These are phyloP conservation scores for Taphrina sp. DNA, from an alignment of 1,139 yeast genomes.

Conservation along the genomic window DNA sequence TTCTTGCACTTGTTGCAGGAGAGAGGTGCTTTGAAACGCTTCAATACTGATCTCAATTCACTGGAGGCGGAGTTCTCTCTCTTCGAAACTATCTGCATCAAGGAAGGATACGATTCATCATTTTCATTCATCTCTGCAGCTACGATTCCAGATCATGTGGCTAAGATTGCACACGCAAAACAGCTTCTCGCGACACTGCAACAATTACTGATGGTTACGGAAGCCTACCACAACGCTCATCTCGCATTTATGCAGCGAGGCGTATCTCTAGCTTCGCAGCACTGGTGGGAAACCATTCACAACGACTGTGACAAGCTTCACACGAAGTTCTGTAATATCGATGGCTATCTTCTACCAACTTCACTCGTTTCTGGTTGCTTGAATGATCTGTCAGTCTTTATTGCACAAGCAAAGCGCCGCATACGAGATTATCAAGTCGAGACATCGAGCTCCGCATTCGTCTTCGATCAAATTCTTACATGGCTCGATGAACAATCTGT, in stretches of 20 bases:
- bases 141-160: too few species aligned
- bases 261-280: neutral
- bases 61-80: neutral
- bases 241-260: too few species aligned
- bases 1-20: slow-evolving; percentile 43
- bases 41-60: neutral
- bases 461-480: neutral
- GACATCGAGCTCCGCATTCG: neutral
- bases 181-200: neutral
- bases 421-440: neutral
- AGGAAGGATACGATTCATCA: too few species aligned
- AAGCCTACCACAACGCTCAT: slow-evolving; percentile 5
- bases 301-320: too few species aligned
- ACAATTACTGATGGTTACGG: slow-evolving; percentile 4
- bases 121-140: too few species aligned
- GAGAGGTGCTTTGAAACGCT: neutral
- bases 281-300: neutral
- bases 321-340: too few species aligned
- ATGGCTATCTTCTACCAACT: too few species aligned
- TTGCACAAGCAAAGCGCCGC: neutral
- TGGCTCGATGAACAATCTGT: neutral
- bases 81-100: neutral
- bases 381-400: neutral
- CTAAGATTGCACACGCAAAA: neutral
- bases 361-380: too few species aligned